Evolutionary conservation across 129 eudicot species (phyloP).

Genomic region (Flaveria bidentis): DNA sequence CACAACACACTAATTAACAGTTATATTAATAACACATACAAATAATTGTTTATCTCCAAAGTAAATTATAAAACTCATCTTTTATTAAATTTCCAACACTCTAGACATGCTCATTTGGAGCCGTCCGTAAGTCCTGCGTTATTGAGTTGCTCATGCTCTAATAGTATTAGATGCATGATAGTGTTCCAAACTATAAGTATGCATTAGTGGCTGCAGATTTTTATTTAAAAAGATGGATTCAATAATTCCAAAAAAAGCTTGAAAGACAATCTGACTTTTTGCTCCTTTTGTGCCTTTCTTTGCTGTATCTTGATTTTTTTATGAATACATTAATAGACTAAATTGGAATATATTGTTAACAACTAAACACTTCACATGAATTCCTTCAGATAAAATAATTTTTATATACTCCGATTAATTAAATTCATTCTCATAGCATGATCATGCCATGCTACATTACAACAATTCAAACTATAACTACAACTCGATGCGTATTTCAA

Average conservation of each 20-base stretch:
- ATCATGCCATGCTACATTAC: constrained; percentile 30
- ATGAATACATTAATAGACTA: neutral
- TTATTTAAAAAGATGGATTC: neutral
- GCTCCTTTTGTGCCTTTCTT: neutral
- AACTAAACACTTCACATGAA: constrained; percentile 53
- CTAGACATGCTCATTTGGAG: too few species aligned
- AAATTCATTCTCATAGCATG: constrained; percentile 23
- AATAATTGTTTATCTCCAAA: too few species aligned
- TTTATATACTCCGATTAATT: constrained; percentile 30
- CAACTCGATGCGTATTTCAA: constrained; percentile 21
- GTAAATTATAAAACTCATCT: too few species aligned
- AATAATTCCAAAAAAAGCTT: neutral
- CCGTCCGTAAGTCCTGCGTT: too few species aligned
- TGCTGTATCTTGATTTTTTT: constrained; percentile 14
- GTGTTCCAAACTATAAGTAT: neutral
- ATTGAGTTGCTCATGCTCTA: too few species aligned
- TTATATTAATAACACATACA: too few species aligned
- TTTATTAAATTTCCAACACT: too few species aligned
- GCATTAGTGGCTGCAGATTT: neutral
- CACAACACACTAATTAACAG: too few species aligned
- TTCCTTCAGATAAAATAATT: constrained; percentile 8
- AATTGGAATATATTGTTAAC: constrained; percentile 11
- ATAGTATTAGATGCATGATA: neutral
- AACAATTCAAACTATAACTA: constrained; percentile 35
- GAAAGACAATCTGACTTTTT: constrained; percentile 6